phyloP scores from a whole-genome alignment of 2,329 filamentous ascomycete species.

The Triangularia verruculosa region DNA sequence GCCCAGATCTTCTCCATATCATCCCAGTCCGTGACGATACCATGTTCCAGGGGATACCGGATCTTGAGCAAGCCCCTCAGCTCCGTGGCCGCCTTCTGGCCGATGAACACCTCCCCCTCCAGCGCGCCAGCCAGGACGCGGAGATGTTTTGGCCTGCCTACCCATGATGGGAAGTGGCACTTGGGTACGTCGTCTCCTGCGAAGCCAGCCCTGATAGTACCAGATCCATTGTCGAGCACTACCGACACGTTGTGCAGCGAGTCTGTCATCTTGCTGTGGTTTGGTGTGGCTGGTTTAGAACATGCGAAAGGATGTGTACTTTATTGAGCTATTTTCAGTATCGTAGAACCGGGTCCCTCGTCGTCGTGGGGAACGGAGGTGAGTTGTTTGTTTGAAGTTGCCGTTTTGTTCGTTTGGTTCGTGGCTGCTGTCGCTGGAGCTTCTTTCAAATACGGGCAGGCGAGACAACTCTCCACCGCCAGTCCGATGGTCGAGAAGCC shows the following conservation, averaged over 20 bases:
- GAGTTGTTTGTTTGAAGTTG: conserved; percentile 1
- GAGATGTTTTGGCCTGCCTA: conserved; percentile 91
- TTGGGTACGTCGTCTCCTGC: conserved; percentile 94
- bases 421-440: background rate
- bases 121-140: conserved; percentile 93
- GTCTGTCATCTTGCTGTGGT: conserved; percentile 48
- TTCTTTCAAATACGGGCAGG: background rate
- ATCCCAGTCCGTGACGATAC: conserved; percentile 99
- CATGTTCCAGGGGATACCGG: conserved; percentile 97
- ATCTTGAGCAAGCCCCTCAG: conserved; percentile 93
- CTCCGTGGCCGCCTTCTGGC: conserved; percentile 81
- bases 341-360: background rate
- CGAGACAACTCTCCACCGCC: background rate
- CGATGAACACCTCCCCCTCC: conserved; percentile 96
- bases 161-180: conserved; percentile 96
- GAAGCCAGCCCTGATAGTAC: conserved; percentile 95
- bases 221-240: conserved; percentile 97
- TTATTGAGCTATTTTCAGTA: background rate
- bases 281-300: background rate
- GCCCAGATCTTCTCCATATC: conserved; percentile 99
- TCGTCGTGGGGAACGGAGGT: background rate
- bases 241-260: conserved; percentile 93
- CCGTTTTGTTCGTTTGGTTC: background rate
- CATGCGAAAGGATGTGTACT: conserved; percentile 1
- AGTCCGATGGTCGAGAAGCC: background rate